A percentile compares a stretch with the other conserved stretches of the same genome.
Conservation (phyloP, 768 basidiomycete genomes). For the Lactifluus subvellereus region DNA sequence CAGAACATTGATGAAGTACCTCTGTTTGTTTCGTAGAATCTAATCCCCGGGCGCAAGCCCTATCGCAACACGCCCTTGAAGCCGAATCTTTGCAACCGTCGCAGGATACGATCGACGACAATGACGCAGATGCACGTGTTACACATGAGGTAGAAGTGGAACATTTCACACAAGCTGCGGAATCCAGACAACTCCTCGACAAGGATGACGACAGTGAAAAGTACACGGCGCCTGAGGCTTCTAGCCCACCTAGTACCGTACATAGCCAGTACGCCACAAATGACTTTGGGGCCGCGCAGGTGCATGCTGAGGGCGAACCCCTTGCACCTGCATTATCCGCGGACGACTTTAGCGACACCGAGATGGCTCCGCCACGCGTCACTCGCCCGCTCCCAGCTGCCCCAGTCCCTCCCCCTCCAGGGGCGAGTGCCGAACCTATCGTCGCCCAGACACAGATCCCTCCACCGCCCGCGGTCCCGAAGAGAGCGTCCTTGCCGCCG, state of each 20-base stretch:
- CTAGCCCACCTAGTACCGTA: constrained; percentile 7
- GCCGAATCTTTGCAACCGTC: not conserved
- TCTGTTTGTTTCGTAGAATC: constrained; percentile 20
- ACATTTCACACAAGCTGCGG: not conserved
- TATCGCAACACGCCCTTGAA: constrained; percentile 9
- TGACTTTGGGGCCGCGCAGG: not conserved
- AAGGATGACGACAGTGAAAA: constrained; percentile 10
- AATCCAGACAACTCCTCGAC: not conserved
- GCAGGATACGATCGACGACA: not conserved
- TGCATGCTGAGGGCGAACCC: not conserved
- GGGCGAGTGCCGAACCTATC: constrained; percentile 16
- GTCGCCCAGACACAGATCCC: not conserved
- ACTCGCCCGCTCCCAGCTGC: constrained; percentile 32
- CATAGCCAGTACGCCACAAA: constrained; percentile 1
- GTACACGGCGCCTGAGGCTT: not conserved
- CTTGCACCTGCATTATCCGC: constrained; percentile 18
- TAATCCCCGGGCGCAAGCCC: constrained; percentile 16
- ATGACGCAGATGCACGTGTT: constrained; percentile 20
- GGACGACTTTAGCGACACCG: constrained; percentile 26
- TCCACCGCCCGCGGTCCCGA: constrained; percentile 7
- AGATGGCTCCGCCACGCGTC: constrained; percentile 32
- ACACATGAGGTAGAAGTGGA: constrained; percentile 13
- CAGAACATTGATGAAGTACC: constrained; percentile 24
- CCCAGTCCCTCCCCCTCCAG: constrained; percentile 30
- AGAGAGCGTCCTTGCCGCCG: constrained; percentile 19